Evolutionary conservation across 2,329 filamentous ascomycete species (phyloP), one percentile per base, ranked within the genome.

Genomic region (Aspergillus texensis): DNA sequence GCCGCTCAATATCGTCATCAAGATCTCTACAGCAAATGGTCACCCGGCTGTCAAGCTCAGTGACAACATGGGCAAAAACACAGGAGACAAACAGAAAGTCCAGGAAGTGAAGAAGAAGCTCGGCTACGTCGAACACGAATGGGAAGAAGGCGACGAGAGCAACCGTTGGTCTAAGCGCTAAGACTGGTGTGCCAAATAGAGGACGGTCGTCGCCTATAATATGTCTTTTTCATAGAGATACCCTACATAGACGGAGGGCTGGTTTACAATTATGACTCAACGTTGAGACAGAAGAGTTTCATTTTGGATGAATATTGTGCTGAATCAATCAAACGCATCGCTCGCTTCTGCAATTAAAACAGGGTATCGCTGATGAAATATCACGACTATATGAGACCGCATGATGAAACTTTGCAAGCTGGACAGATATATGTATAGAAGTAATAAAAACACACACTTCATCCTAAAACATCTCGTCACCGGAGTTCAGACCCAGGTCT

Each of bases 1-100:
- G 19, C 95, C 95, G 0, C 82, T 99, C 60, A 99, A 99, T 73
- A 99, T 99, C 72, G 95, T 99, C 70, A 97, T 99, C 81, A 99
- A 99, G 81, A 85, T 99, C 65, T 92, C 92, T 66, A 93, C 92
- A 11, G 95, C 93, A 0, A 87, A 84, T 16, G 94, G 94, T 6
- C 87, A 89, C 54, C 87, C 90, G 0, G 94, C 95, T 2, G 88
- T 99, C 74, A 99, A 99, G 83, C 92, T 99, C 69, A 97, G 89
- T 67, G 91, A 94, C 77, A 97, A 98, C 74, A 85, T 90, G 68
- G 88, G 93, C 53, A 99, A 99, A 84, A 99, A 99, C 74, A 98
- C 93, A 0, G 95, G 95, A 9, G 91, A 97, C 74, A 87, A 88
- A 71, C 84, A 84, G 24, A 92, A 90, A 1, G 91, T 99, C 0